These are phyloP conservation scores for Rhododendron williamsianum DNA, from an alignment of 148 eudicot genomes.

Conservation along the genomic window DNA sequence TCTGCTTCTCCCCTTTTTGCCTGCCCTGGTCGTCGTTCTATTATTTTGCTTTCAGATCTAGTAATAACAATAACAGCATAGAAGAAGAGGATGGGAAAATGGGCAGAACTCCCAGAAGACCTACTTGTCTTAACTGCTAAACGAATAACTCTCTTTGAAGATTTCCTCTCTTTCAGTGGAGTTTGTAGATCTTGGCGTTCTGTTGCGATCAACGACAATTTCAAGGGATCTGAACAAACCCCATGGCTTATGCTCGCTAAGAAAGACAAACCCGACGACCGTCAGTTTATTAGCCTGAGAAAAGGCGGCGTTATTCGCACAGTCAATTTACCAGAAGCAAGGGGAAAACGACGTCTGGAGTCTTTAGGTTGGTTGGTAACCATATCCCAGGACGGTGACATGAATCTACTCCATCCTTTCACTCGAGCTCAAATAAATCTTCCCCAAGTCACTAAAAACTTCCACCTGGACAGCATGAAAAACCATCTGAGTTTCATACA, in stretches of 20 bases:
- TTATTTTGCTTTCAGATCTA: too few relatives aligned
- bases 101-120: not conserved
- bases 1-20: too few relatives aligned
- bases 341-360: not conserved
- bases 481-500: not conserved
- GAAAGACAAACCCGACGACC: not conserved
- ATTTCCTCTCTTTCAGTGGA: not conserved
- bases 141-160: not conserved
- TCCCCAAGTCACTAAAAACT: not conserved
- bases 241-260: slow-evolving; percentile 8
- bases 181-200: not conserved
- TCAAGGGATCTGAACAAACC: not conserved
- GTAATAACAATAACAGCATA: not conserved
- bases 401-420: slow-evolving; percentile 7
- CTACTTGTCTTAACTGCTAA: not conserved
- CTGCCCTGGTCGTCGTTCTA: too few relatives aligned
- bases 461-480: too few relatives aligned
- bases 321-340: slow-evolving; percentile 2
- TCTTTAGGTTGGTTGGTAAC: slow-evolving; percentile 9
- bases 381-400: not conserved
- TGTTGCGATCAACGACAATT: not conserved
- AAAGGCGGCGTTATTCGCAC: not conserved
- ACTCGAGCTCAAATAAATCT: not conserved
- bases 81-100: not conserved
- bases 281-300: not conserved